Conservation (phyloP, 2,329 filamentous ascomycete genomes). For the Coniochaeta sp. region DNA sequence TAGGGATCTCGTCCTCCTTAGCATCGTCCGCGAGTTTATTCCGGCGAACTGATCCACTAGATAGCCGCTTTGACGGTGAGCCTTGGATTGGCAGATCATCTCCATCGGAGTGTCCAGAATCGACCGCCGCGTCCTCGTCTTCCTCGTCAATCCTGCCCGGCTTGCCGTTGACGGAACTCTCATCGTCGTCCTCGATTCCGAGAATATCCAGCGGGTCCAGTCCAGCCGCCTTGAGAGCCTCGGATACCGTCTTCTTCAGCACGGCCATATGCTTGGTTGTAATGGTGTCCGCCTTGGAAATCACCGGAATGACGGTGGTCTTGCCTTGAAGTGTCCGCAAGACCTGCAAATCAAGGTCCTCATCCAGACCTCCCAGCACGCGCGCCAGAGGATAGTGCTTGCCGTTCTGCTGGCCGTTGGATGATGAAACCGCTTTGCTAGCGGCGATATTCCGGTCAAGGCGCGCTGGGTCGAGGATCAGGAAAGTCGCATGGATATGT, state of each 20-base stretch:
- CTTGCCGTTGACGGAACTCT: constrained; percentile 36
- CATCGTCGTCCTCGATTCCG: constrained; percentile 67
- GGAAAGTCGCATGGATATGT: constrained; percentile 92
- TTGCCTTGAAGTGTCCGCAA: constrained; percentile 83
- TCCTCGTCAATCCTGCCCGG: constrained; percentile 48
- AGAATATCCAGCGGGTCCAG: constrained; percentile 85
- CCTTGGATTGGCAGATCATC: constrained; percentile 25
- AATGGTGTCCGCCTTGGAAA: constrained; percentile 94
- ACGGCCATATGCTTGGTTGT: constrained; percentile 92
- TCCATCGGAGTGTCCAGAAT: constrained; percentile 13
- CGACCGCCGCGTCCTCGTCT: constrained; percentile 33
- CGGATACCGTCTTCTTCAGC: constrained; percentile 85
- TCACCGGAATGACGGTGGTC: constrained; percentile 90
- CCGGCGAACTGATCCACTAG: constrained; percentile 36
- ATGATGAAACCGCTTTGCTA: constrained; percentile 42
- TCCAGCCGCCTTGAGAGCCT: constrained; percentile 76
- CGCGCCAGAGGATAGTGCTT: constrained; percentile 36
- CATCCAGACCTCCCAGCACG: constrained; percentile 66
- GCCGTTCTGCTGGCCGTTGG: constrained; percentile 44
- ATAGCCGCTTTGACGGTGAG: constrained; percentile 35
- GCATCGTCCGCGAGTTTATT: constrained; percentile 36
- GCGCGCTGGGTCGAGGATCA: constrained; percentile 80
- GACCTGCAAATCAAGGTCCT: constrained; percentile 85
- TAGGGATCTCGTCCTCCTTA: constrained; percentile 52
- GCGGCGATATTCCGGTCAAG: constrained; percentile 76